phyloP scores from a whole-genome alignment of 1,284 basidiomycete species.

The Ustilago tritici region DNA sequence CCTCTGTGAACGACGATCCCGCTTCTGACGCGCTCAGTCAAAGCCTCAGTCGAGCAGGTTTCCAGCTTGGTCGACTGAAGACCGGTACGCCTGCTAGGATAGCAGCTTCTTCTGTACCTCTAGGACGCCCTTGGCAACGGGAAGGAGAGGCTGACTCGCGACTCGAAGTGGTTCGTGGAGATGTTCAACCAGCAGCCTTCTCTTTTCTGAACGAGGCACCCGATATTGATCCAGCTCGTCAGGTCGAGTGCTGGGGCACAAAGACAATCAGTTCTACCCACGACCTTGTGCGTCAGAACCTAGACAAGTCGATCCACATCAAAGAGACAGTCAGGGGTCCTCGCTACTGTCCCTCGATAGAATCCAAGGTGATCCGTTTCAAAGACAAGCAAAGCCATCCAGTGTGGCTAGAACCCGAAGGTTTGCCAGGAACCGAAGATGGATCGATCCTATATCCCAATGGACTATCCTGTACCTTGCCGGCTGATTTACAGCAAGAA shows the following conservation, averaged over 20 bases:
- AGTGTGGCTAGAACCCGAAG: conserved; percentile 91
- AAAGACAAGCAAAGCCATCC: conserved; percentile 78
- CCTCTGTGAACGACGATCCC: conserved; percentile 72
- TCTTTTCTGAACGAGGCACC: conserved; percentile 54
- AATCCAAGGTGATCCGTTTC: conserved; percentile 86
- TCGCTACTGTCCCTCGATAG: conserved; percentile 89
- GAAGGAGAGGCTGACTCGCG: conserved; percentile 21
- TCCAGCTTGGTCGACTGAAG: conserved; percentile 83
- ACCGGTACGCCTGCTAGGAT: conserved; percentile 89
- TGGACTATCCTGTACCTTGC: conserved; percentile 86
- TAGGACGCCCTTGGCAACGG: conserved; percentile 65
- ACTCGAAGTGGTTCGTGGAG: conserved; percentile 45
- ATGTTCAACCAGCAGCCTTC: conserved; percentile 44
- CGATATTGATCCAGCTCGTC: conserved; percentile 73
- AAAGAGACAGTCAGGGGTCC: conserved; percentile 90
- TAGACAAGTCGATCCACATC: conserved; percentile 83
- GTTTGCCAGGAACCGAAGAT: conserved; percentile 80
- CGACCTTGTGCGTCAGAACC: conserved; percentile 75
- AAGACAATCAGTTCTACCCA: conserved; percentile 80
- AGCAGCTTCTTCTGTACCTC: conserved; percentile 79
- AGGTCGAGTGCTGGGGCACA: conserved; percentile 81
- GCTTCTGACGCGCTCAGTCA: conserved; percentile 77
- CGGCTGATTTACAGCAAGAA: conserved; percentile 81
- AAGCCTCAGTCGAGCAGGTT: conserved; percentile 80
- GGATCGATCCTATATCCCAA: conserved; percentile 87